Evolutionary conservation across 1,284 basidiomycete genomes (phyloP).

Genomic region (Malassezia brasiliensis): DNA sequence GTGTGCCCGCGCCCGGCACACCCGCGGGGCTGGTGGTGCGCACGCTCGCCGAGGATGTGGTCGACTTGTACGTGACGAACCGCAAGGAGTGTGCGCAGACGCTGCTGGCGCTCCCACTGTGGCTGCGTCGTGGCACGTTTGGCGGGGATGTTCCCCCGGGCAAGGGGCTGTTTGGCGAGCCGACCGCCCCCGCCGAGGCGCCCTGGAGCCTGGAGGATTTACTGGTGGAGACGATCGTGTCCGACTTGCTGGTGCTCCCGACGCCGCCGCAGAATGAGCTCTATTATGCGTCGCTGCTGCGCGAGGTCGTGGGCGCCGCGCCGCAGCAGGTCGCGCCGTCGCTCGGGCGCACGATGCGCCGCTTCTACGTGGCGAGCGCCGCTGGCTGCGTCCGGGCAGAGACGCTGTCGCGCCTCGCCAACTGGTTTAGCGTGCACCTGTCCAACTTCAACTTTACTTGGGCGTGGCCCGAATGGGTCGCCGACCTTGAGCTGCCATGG

Average conservation of each 20-base stretch:
- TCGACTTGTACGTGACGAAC: slow-evolving; percentile 90
- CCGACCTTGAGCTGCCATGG: slow-evolving; percentile 63
- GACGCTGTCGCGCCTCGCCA: slow-evolving; percentile 66
- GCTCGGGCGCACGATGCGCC: slow-evolving; percentile 85
- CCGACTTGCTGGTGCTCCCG: slow-evolving; percentile 67
- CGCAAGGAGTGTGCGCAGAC: slow-evolving; percentile 84
- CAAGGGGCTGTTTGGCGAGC: slow-evolving; percentile 32
- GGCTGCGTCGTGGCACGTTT: slow-evolving; percentile 69
- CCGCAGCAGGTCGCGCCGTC: slow-evolving; percentile 87
- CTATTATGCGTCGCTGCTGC: slow-evolving; percentile 80
- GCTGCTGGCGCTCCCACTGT: slow-evolving; percentile 76
- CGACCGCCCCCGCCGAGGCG: slow-evolving; percentile 30
- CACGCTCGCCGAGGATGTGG: slow-evolving; percentile 66
- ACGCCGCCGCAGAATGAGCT: slow-evolving; percentile 62
- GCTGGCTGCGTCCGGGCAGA: slow-evolving; percentile 63
- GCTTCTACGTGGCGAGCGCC: slow-evolving; percentile 57
- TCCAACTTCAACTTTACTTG: slow-evolving; percentile 96
- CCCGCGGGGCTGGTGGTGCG: slow-evolving; percentile 71
- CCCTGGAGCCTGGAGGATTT: slow-evolving; percentile 38
- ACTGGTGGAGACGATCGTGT: slow-evolving; percentile 58
- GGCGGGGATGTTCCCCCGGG: slow-evolving; percentile 23
- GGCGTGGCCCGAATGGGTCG: slow-evolving; percentile 99
- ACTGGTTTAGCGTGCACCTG: slow-evolving; percentile 94
- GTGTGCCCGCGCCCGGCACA: slow-evolving; percentile 62
- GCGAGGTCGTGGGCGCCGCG: slow-evolving; percentile 84